These are phyloP conservation scores for Geotrichum siamense DNA, from an alignment of 1,139 yeast species.

Conservation along the genomic window DNA sequence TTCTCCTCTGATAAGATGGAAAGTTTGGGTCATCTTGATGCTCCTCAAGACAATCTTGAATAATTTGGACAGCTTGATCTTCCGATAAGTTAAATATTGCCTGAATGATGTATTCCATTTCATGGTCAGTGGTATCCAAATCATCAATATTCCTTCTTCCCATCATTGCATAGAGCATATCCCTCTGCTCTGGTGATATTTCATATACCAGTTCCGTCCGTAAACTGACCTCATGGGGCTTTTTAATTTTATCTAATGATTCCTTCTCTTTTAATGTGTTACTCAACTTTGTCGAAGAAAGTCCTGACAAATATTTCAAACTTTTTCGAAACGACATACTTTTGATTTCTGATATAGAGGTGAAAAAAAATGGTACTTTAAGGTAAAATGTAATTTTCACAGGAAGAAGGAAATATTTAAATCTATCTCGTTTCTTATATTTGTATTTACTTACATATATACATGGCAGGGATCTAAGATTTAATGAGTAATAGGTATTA, in stretches of 20 bases:
- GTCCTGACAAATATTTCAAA: conserved; percentile 5
- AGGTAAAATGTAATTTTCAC: too few species aligned
- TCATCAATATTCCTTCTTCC: conserved; percentile 16
- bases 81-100: conserved; percentile 16
- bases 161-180: conserved; percentile 16
- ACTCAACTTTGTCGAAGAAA: neutral
- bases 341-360: too few species aligned
- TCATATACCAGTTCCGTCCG: conserved; percentile 14
- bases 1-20: conserved; percentile 34
- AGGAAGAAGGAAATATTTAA: too few species aligned
- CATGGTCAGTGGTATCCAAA: conserved; percentile 16
- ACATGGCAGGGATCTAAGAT: too few species aligned
- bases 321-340: conserved; percentile 11
- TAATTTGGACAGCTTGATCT: conserved; percentile 28
- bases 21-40: conserved; percentile 48
- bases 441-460: too few species aligned
- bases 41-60: conserved; percentile 36
- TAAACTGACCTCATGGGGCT: conserved; percentile 13
- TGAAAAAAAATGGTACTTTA: too few species aligned
- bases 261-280: conserved; percentile 2
- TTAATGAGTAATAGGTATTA: too few species aligned
- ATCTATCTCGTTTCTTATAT: too few species aligned
- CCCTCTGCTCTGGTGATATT: conserved; percentile 18
- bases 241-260: conserved; percentile 5
- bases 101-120: conserved; percentile 18